phyloP scores from a whole-genome alignment of 202 grass and related monocot species.

The Schoenoplectus tabernaemontani region DNA sequence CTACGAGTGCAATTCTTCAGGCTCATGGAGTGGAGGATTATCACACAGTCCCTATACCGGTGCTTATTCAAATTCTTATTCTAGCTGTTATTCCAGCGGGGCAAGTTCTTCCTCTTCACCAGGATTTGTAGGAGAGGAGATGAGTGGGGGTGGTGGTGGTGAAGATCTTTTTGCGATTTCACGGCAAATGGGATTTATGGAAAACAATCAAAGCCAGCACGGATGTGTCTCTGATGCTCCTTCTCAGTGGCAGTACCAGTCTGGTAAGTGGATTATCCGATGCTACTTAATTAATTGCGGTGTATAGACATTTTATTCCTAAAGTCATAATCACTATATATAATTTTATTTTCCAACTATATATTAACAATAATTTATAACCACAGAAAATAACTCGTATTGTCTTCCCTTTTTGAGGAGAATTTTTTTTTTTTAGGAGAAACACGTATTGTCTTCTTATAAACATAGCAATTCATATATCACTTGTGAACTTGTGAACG shows the following conservation, averaged over 20 bases:
- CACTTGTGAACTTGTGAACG: no score
- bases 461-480: no score
- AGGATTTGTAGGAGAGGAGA: constrained; percentile 23
- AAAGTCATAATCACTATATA: no score
- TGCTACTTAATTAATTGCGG: no score
- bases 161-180: constrained; percentile 95
- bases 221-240: constrained; percentile 27
- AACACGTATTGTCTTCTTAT: no score
- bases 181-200: constrained; percentile 62
- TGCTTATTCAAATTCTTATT: background rate
- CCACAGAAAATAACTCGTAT: no score
- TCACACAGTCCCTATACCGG: constrained; percentile 25
- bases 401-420: no score
- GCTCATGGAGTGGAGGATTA: constrained; percentile 14
- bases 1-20: constrained; percentile 9
- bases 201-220: constrained; percentile 32
- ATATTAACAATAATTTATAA: no score
- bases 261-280: no score
- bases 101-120: constrained; percentile 18
- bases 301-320: no score
- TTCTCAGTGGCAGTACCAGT: constrained; percentile 30
- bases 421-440: no score
- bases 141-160: constrained; percentile 23
- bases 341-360: no score
- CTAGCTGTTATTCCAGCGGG: constrained; percentile 5